These are phyloP conservation scores for Micractinium conductrix DNA, from an alignment of 139 green algal species.

Conservation along the genomic window DNA sequence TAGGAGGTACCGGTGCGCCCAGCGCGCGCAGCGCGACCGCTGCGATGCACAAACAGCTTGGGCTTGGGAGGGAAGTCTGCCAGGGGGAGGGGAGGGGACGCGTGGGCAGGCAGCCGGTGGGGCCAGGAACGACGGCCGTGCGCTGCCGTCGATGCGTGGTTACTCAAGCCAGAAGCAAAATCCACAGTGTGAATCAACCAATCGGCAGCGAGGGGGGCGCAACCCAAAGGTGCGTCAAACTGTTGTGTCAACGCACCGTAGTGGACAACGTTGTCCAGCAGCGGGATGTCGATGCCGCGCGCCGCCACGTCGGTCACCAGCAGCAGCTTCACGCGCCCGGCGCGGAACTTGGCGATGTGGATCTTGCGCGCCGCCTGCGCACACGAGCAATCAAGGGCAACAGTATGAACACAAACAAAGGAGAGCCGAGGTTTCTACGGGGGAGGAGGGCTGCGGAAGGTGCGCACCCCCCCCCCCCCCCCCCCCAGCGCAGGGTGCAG, in stretches of 20 bases:
- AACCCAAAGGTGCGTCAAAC: no score
- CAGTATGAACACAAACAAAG: no score
- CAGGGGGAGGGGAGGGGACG: no score
- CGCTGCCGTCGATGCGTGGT: no score
- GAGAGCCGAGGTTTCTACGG: neutral
- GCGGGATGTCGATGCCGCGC: constrained; percentile 96
- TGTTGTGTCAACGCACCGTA: no score
- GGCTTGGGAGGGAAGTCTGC: constrained; percentile 90
- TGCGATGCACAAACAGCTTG: constrained; percentile 96
- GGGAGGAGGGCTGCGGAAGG: neutral
- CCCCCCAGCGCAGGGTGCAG: no score
- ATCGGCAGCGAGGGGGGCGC: neutral
- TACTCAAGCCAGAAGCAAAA: no score
- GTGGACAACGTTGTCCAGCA: constrained; percentile 97
- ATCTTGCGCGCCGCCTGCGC: constrained; percentile 94
- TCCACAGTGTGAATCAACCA: no score
- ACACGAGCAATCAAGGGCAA: no score
- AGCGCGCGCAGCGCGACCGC: constrained; percentile 82
- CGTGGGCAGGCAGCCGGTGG: no score
- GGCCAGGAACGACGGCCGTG: no score
- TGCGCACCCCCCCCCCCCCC: no score
- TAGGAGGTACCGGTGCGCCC: constrained; percentile 76
- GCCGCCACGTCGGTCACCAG: constrained; percentile 99
- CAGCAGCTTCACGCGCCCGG: constrained; percentile 65
- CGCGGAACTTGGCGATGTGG: constrained; percentile 91